Evolutionary conservation across 2,329 filamentous ascomycete genomes (phyloP).

Genomic region (Didymella lethalis): DNA sequence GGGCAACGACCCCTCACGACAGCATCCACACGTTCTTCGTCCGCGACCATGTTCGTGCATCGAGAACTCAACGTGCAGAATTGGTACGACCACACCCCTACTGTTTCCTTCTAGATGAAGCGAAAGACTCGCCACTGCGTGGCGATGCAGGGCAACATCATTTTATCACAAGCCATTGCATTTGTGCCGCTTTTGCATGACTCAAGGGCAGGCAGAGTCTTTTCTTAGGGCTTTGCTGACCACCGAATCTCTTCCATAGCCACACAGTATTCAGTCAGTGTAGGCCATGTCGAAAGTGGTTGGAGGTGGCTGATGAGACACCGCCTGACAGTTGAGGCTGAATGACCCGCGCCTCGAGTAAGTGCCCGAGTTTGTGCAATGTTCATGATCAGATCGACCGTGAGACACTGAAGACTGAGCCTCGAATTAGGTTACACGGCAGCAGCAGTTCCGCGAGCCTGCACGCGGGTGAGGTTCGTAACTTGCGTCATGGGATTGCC

Average conservation of each 20-base stretch:
- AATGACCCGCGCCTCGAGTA: slow-evolving; percentile 2
- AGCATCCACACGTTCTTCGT: background rate
- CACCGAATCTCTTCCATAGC: background rate
- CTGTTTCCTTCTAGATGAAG: background rate
- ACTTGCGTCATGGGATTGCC: slow-evolving; percentile 18
- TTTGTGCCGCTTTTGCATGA: background rate
- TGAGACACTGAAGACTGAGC: background rate
- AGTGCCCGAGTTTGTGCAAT: background rate
- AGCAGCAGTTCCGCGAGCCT: slow-evolving; percentile 1
- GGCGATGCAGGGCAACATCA: slow-evolving; percentile 3
- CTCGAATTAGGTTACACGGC: slow-evolving; percentile 6
- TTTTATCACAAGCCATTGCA: background rate
- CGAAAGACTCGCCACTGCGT: background rate
- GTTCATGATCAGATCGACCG: background rate
- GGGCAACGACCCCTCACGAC: background rate
- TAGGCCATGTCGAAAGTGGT: background rate
- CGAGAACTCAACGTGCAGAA: background rate
- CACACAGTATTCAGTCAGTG: background rate
- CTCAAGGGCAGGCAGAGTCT: background rate
- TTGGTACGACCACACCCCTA: slow-evolving; percentile 3
- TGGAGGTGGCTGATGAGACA: background rate
- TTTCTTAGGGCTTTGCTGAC: background rate
- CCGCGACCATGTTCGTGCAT: background rate
- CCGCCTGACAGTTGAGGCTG: slow-evolving; percentile 1
- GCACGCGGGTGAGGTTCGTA: slow-evolving; percentile 10